Base-by-base conservation (phyloP, 2,329 filamentous ascomycete genomes). In the Colletotrichum tabaci region DNA sequence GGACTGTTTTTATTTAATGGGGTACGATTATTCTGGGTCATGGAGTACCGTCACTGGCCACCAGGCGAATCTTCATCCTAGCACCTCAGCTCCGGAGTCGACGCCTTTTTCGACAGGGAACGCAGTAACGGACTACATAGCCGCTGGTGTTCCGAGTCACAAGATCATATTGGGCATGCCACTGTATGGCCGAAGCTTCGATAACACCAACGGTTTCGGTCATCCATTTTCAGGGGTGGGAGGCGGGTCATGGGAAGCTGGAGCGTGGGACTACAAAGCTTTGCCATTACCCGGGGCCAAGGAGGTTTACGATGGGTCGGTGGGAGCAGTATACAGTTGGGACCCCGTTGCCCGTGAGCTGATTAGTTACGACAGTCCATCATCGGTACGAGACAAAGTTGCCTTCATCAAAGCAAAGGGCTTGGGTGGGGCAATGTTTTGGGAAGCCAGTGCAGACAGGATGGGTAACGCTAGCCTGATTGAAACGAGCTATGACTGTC, bases 81-180 rank as follows among this genome's bases (percentile, higher is more conserved):
- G 87, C 57, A 76, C 79, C 1, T 75, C 81, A 6, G 88, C 90
- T 77, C 87, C 90, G 0, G 75, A 79, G 6, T 84, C 87, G 35
- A 96, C 94, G 0, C 92, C 92, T 0, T 96, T 91, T 84, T 92
- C 88, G 78, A 92, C 91, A 2, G 85, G 92, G 42, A 81, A 84
- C 21, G 93, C 93, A 3, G 82, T 97, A 53, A 79, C 85, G 4
- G 89, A 87, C 66, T 97, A 97, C 81, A 81, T 91, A 42, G 79
- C 83, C 0, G 87, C 87, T 4, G 91, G 91, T 8, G 88, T 96
- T 0, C 84, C 89, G 0, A 77, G 89, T 0, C 78, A 80, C 64
- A 96, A 96, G 80, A 88, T 97, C 66, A 87, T 94, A 2, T 84
- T 96, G 5, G 94, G 94, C 2, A 92, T 96, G 87, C 94, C 94